Base-by-base conservation (phyloP, 2,329 filamentous ascomycete species). In the Furcasterigmium furcatum region DNA sequence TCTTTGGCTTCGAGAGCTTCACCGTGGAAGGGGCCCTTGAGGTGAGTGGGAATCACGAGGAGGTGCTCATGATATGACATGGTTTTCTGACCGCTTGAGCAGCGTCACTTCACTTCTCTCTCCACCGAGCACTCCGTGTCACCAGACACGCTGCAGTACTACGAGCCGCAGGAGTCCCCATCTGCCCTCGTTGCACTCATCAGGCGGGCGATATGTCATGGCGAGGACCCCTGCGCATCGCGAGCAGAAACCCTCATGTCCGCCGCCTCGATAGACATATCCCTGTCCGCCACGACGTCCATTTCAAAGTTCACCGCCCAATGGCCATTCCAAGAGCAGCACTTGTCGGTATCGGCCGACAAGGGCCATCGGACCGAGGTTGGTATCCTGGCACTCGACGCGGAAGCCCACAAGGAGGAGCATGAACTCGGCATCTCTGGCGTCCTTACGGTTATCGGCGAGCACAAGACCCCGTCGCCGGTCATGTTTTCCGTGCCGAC, bases 401-500 rank as follows among this genome's bases (percentile, higher is more conserved):
- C 71, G 4, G 76, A 84, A 13, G 65, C 71, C 5, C 72, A 70
- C 20, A 71, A 80, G 13, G 82, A 89, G 47, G 70, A 80, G 0
- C 81, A 91, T 61, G 88, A 96, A 53, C 67, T 96, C 12, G 86
- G 85, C 30, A 75, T 96, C 32, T 84, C 85, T 5, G 92, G 92
- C 3, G 78, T 91, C 45, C 70, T 96, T 43, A 85, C 84, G 1
- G 87, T 95, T 3, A 68, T 96, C 0, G 88, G 89, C 19, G 80
- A 91, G 57, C 81, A 91, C 56, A 74, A 75, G 32, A 80, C 83
- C 52, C 82, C 88, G 10, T 87, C 86, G 32, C 78, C 87, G 2
- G 87, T 88, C 1, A 72, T 92, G 38, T 96, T 97, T 70, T 82
- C 87, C 36, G 94, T 95, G 53, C 84, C 88, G 3, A 83, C 89